Conservation (phyloP, 192 early-diverging fungal genomes). For the Diversispora eburnea region DNA sequence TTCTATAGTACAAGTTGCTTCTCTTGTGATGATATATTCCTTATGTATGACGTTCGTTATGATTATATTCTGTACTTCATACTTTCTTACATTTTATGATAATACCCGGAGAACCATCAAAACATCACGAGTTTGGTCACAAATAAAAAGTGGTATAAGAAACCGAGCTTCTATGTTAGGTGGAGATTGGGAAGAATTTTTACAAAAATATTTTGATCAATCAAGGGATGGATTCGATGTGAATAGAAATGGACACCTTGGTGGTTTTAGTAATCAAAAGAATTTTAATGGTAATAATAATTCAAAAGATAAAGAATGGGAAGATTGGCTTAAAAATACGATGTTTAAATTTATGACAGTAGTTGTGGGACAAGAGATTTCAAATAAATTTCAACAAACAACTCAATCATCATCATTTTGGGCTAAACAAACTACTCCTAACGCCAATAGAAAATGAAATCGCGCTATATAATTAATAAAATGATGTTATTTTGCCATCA, state of each 20-base stretch:
- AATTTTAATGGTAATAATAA: constrained; percentile 7
- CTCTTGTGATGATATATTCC: constrained; percentile 16
- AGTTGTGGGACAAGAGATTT: constrained; percentile 14
- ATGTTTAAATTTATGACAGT: constrained; percentile 20
- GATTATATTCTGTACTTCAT: constrained; percentile 25
- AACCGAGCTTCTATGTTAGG: constrained; percentile 23
- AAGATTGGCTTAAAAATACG: constrained; percentile 25
- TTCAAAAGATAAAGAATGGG: constrained; percentile 1
- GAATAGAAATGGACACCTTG: constrained; percentile 9
- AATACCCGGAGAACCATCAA: constrained; percentile 9
- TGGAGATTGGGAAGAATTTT: constrained; percentile 25
- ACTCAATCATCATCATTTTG: neutral
- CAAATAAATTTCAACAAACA: constrained; percentile 15
- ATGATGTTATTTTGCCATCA: too few species aligned
- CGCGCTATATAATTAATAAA: too few species aligned
- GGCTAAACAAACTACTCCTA: neutral
- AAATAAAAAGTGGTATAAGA: constrained; percentile 5
- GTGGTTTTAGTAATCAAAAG: neutral
- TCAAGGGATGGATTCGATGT: neutral
- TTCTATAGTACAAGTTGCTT: constrained; percentile 3
- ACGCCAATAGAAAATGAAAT: too few species aligned
- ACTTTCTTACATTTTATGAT: constrained; percentile 27
- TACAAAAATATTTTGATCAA: constrained; percentile 28
- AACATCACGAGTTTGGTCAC: constrained; percentile 22
- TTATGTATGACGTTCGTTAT: constrained; percentile 22